Base-by-base conservation (phyloP, 768 basidiomycete genomes). In the Podaxis sp. region DNA sequence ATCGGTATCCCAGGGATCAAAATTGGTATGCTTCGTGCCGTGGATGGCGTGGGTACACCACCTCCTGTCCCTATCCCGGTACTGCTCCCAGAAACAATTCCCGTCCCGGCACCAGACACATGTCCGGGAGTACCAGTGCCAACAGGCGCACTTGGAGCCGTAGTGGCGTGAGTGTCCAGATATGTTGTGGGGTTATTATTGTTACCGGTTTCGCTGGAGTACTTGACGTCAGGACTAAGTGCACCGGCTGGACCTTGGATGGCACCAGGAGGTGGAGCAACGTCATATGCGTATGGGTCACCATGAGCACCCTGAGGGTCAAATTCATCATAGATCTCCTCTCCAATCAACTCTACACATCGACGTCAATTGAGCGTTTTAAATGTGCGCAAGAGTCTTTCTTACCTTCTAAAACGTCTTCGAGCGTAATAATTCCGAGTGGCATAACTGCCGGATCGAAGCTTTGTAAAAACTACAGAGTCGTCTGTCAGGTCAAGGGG, bases 311-410 rank as follows among this genome's bases (percentile, higher is more conserved):
- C 91, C 71, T 91, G 84, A 10, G 82, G 81, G 68, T 94, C 93
- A 69, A 91, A 94, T 74, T 95, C 93, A 68, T 95, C 92, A 62
- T 91, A 92, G 55, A 95, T 94, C 67, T 95, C 93, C 74, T 95
- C 92, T 13, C 93, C 93, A 58, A 95, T 95, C 10, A 95, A 79
- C 69, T 95, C 93, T 91, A 42, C 21, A 23, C n/a, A 25, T 38
- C 4, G 10, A 16, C 10, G 7, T 48, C 18, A 47, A 4, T 14
- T 6, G 7, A 16, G 18, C 7, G 5, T 44, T n/a, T 44, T 9
- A 7, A 32, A 32, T 32, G 42, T n/a, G 42, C 42, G 5, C 42
- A 44, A 44, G 1, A 44, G 5, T 4, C 7, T 23, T 46, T 14
- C 44, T 36, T 3, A 4, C 52, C 59, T 28, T 11, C 32, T 18